Conservation (phyloP, 176 grass and related monocot genomes). For the Rhipidocladum racemiflorum region DNA sequence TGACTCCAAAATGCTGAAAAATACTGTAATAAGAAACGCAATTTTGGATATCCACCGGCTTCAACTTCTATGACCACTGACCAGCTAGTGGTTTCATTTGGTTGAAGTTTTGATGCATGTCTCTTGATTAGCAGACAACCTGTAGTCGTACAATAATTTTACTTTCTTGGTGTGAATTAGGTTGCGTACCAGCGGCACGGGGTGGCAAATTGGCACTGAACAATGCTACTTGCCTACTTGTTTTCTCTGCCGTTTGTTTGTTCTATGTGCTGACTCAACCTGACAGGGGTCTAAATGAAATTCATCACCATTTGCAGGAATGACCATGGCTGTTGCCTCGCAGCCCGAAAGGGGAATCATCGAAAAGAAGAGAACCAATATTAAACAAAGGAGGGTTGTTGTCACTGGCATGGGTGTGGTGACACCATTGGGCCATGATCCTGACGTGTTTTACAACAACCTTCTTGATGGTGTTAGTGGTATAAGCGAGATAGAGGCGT, state of each 20-base stretch:
- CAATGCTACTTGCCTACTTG: not conserved
- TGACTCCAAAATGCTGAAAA: not conserved
- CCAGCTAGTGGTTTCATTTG: not conserved
- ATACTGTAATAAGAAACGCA: not conserved
- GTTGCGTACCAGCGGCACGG: not conserved
- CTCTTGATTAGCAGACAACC: not conserved
- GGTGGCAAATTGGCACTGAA: constrained; percentile 1
- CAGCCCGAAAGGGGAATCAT: constrained; percentile 64
- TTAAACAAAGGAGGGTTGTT: constrained; percentile 84
- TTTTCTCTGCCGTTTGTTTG: constrained; percentile 3
- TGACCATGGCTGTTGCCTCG: constrained; percentile 76
- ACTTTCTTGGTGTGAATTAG: not conserved
- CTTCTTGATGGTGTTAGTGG: constrained; percentile 85
- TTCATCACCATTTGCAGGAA: constrained; percentile 50
- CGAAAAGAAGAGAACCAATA: constrained; percentile 62
- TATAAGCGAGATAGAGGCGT: constrained; percentile 87
- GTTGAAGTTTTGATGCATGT: not conserved
- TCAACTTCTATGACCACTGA: not conserved
- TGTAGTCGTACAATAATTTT: not conserved
- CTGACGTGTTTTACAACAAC: constrained; percentile 88
- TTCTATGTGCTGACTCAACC: constrained; percentile 7
- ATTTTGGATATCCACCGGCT: not conserved
- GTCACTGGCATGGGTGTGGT: constrained; percentile 97
- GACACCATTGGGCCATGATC: constrained; percentile 95
- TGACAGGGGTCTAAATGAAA: constrained; percentile 20